A percentile compares a stretch with the other conserved stretches of the same genome.
These are phyloP conservation scores for Rutstroemia sp. DNA, from an alignment of 2,329 filamentous ascomycete species.

Conservation along the genomic window DNA sequence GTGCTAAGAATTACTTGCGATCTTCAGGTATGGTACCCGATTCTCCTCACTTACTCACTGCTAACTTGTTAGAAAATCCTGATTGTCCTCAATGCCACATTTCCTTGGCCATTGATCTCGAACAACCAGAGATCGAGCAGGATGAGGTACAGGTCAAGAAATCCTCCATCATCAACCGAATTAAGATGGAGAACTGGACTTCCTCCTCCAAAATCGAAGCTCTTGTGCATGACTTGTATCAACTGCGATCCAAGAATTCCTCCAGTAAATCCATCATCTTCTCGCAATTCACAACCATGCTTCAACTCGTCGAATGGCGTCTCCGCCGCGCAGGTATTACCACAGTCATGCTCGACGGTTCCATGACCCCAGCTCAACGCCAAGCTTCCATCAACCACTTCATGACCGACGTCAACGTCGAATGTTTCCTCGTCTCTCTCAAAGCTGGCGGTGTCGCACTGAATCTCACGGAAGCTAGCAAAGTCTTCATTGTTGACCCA, in stretches of 20 bases:
- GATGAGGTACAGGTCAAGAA: constrained; percentile 84
- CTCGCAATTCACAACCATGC: constrained; percentile 94
- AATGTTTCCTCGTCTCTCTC: constrained; percentile 91
- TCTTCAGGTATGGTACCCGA: constrained; percentile 57
- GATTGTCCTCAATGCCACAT: constrained; percentile 93
- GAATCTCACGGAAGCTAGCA: constrained; percentile 88
- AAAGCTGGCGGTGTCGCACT: constrained; percentile 94
- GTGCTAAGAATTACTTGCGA: constrained; percentile 71
- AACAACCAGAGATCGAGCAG: constrained; percentile 92
- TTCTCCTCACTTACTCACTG: background rate
- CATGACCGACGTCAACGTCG: constrained; percentile 89
- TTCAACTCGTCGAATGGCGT: constrained; percentile 95
- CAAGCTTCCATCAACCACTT: constrained; percentile 94
- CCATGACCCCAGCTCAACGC: constrained; percentile 89
- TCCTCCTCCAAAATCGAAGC: constrained; percentile 98
- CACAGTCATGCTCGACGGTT: constrained; percentile 96
- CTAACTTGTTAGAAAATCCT: constrained; percentile 38
- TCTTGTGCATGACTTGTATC: constrained; percentile 88
- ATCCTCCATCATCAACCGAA: constrained; percentile 94
- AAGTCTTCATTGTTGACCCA: constrained; percentile 95
- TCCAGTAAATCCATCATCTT: constrained; percentile 97
- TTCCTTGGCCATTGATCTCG: constrained; percentile 78
- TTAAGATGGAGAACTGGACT: constrained; percentile 98
- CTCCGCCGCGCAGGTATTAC: constrained; percentile 94
- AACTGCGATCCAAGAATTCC: constrained; percentile 82